These are phyloP conservation scores for Lagerstroemia speciosa DNA, from an alignment of 345 rosid genomes.

Conservation along the genomic window DNA sequence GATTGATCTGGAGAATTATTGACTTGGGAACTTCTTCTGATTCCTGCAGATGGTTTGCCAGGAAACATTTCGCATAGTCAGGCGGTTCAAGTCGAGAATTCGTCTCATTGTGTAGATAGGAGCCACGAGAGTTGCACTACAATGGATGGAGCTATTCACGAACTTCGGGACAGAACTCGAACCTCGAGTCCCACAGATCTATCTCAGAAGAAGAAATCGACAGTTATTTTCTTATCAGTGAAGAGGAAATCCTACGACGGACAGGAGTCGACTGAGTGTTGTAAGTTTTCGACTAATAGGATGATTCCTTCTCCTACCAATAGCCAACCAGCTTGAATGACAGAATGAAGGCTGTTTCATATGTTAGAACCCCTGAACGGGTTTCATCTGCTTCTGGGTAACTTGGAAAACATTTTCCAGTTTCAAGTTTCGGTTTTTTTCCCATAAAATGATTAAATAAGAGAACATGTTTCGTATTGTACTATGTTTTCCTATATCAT, in stretches of 20 bases:
- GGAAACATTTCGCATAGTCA: conserved; percentile 32
- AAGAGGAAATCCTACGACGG: conserved; percentile 59
- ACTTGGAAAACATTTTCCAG: too few relatives aligned
- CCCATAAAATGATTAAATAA: too few relatives aligned
- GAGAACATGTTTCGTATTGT: too few relatives aligned
- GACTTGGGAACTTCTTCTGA: neutral
- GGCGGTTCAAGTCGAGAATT: conserved; percentile 40
- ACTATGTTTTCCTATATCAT: too few relatives aligned
- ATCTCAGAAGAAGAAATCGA: conserved; percentile 28
- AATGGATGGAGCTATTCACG: too few relatives aligned
- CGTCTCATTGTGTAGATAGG: conserved; percentile 37
- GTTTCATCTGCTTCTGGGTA: too few relatives aligned
- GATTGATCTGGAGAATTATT: neutral
- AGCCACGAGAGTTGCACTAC: conserved; percentile 50
- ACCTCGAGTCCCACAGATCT: conserved; percentile 4
- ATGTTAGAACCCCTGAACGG: too few relatives aligned
- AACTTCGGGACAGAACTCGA: conserved; percentile 28
- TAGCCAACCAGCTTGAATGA: neutral
- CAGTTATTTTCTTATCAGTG: conserved; percentile 47
- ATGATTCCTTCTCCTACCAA: neutral
- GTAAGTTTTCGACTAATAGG: conserved; percentile 24
- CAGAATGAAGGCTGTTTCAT: neutral
- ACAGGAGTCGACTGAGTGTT: conserved; percentile 37
- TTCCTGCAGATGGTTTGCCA: conserved; percentile 28
- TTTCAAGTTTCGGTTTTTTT: too few relatives aligned